Evolutionary conservation across 805 yeast species (phyloP).

Genomic region (Starmerella potacharoeniae): DNA sequence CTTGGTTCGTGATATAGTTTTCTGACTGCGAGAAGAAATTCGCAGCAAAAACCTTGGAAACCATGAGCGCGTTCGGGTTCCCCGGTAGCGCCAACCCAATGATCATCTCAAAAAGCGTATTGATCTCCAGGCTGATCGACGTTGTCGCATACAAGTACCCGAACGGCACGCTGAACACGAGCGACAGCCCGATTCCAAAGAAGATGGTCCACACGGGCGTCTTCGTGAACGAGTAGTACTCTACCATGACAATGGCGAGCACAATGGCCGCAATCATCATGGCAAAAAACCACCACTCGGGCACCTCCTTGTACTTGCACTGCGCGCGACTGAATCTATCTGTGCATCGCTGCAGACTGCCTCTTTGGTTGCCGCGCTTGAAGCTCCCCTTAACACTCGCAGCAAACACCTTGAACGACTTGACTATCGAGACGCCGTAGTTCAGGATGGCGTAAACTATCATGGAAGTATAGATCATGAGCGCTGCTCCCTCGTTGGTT

Average conservation of each 20-base stretch:
- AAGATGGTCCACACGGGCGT: constrained; percentile 47
- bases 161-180: constrained; percentile 51
- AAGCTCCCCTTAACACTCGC: constrained; percentile 7
- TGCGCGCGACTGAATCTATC: constrained; percentile 35
- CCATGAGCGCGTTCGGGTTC: constrained; percentile 50
- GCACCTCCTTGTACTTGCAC: constrained; percentile 44
- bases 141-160: constrained; percentile 52
- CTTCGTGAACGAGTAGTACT: constrained; percentile 33
- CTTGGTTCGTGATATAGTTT: constrained; percentile 44
- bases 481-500: constrained; percentile 42
- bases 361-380: not conserved
- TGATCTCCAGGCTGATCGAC: constrained; percentile 46
- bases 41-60: constrained; percentile 47
- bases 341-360: constrained; percentile 8
- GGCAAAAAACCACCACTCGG: constrained; percentile 39
- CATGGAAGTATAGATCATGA: constrained; percentile 43
- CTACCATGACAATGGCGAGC: constrained; percentile 35
- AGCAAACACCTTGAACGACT: constrained; percentile 24
- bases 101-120: constrained; percentile 51
- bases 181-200: constrained; percentile 43
- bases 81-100: constrained; percentile 60
- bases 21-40: constrained; percentile 54
- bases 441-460: constrained; percentile 37
- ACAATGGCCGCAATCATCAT: constrained; percentile 36
- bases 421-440: constrained; percentile 31